Conservation (phyloP, 768 basidiomycete species). For the Tricholoma matsutake region DNA sequence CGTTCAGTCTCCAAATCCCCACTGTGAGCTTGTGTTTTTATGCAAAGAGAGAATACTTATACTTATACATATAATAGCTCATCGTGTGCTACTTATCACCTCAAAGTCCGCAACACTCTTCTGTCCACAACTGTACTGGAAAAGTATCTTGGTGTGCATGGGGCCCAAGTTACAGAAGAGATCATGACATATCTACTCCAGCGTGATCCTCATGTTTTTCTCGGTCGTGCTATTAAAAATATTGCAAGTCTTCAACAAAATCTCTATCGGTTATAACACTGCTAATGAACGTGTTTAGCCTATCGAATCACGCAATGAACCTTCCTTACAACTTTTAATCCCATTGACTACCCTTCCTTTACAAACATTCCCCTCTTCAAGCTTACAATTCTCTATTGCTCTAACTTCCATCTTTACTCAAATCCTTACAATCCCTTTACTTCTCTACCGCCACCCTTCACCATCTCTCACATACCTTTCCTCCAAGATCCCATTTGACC, state of each 20-base stretch:
- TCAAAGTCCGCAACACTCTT: constrained; percentile 49
- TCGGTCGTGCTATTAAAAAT: constrained; percentile 18
- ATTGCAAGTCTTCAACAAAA: too few relatives aligned
- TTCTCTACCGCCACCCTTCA: constrained; percentile 73
- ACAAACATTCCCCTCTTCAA: constrained; percentile 10
- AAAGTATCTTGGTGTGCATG: constrained; percentile 27
- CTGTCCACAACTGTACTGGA: constrained; percentile 30
- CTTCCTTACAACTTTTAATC: constrained; percentile 46
- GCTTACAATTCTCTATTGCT: constrained; percentile 25
- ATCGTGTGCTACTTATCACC: constrained; percentile 40
- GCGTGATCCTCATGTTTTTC: constrained; percentile 39
- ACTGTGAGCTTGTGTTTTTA: constrained; percentile 39
- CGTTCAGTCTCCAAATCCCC: constrained; percentile 46
- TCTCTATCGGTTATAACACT: too few relatives aligned
- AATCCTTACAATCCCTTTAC: constrained; percentile 70
- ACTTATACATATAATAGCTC: constrained; percentile 36
- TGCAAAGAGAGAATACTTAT: constrained; percentile 1
- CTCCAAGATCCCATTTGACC: constrained; percentile 52
- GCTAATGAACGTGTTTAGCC: constrained; percentile 28
- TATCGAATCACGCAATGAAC: constrained; percentile 52
- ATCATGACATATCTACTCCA: constrained; percentile 45
- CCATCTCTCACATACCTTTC: constrained; percentile 62
- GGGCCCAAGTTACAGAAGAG: constrained; percentile 25
- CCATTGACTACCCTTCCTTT: constrained; percentile 43
- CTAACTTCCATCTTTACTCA: constrained; percentile 43